These are phyloP conservation scores for Madurella mycetomatis DNA, from an alignment of 2,329 filamentous ascomycete genomes.

Conservation along the genomic window DNA sequence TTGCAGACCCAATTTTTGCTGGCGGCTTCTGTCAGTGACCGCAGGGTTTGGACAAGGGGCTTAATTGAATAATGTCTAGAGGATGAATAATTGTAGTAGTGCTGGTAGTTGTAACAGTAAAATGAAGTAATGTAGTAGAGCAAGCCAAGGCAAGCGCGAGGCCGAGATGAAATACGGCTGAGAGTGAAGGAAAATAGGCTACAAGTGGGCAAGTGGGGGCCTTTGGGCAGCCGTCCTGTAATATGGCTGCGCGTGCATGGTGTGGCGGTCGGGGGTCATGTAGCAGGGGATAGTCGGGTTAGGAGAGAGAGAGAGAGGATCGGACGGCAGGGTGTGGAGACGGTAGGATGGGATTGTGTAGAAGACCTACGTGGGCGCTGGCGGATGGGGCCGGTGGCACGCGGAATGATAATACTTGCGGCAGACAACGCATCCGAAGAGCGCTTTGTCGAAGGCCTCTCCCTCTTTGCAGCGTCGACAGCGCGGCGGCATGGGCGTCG, in stretches of 20 bases:
- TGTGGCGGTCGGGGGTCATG: not conserved
- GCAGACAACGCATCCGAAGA: constrained; percentile 24
- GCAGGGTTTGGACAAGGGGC: not conserved
- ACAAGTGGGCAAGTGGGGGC: constrained; percentile 7
- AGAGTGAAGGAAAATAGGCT: constrained; percentile 14
- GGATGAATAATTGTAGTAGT: constrained; percentile 2
- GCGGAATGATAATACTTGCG: constrained; percentile 23
- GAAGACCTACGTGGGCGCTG: constrained; percentile 16
- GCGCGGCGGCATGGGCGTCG: constrained; percentile 7
- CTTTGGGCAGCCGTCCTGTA: not conserved
- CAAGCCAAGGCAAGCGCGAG: not conserved
- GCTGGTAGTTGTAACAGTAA: not conserved
- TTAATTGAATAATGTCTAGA: constrained; percentile 1
- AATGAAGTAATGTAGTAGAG: not conserved
- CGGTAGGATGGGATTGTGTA: not conserved
- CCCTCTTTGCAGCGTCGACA: constrained; percentile 20
- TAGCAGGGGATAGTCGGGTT: constrained; percentile 2
- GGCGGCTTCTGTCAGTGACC: constrained; percentile 6
- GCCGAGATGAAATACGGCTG: constrained; percentile 3
- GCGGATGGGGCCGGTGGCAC: constrained; percentile 24
- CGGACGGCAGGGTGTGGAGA: constrained; percentile 1
- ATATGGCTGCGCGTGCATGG: not conserved
- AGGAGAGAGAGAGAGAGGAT: not conserved
- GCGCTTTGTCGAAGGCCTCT: constrained; percentile 19
- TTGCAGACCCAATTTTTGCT: constrained; percentile 20